Percentiles rank a stretch among this genome's conserved stretches.
Conservation (phyloP, 2,329 filamentous ascomycete species). For the Hypocrella siamensis region DNA sequence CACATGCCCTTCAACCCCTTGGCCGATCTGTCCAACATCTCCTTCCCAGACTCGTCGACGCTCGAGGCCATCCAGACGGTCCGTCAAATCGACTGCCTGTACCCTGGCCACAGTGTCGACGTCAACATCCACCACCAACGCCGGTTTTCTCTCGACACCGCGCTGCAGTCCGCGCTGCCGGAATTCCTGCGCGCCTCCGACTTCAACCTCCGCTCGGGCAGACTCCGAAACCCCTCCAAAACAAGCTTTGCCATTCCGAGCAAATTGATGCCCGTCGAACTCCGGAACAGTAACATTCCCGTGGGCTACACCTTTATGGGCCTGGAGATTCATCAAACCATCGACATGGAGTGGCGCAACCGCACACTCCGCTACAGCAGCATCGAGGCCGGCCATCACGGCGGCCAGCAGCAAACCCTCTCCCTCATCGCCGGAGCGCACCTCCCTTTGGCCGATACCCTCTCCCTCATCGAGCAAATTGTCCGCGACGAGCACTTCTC, state of each 20-base stretch:
- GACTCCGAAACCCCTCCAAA: slow-evolving; percentile 22
- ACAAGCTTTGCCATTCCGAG: slow-evolving; percentile 15
- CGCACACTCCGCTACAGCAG: slow-evolving; percentile 34
- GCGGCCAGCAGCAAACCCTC: slow-evolving; percentile 34
- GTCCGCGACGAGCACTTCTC: slow-evolving; percentile 17
- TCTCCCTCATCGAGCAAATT: slow-evolving; percentile 13
- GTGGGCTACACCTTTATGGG: slow-evolving; percentile 28
- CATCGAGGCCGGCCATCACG: slow-evolving; percentile 34
- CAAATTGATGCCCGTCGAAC: neutral
- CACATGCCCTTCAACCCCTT: slow-evolving; percentile 14
- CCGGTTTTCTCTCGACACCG: slow-evolving; percentile 22
- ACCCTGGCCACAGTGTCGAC: slow-evolving; percentile 31
- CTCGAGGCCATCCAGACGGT: slow-evolving; percentile 15
- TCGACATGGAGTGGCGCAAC: slow-evolving; percentile 24
- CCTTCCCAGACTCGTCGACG: slow-evolving; percentile 13
- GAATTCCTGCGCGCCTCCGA: slow-evolving; percentile 27
- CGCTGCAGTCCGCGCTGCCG: slow-evolving; percentile 20
- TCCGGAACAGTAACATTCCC: slow-evolving; percentile 3
- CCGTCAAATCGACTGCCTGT: slow-evolving; percentile 24
- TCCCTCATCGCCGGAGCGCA: slow-evolving; percentile 16
- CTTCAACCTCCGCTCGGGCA: slow-evolving; percentile 27
- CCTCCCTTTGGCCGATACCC: neutral
- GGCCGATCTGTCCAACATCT: slow-evolving; percentile 12
- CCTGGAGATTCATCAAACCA: slow-evolving; percentile 33
- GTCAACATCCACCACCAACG: slow-evolving; percentile 23